Conservation (phyloP, 805 yeast species). For the Pichia manshurica region DNA sequence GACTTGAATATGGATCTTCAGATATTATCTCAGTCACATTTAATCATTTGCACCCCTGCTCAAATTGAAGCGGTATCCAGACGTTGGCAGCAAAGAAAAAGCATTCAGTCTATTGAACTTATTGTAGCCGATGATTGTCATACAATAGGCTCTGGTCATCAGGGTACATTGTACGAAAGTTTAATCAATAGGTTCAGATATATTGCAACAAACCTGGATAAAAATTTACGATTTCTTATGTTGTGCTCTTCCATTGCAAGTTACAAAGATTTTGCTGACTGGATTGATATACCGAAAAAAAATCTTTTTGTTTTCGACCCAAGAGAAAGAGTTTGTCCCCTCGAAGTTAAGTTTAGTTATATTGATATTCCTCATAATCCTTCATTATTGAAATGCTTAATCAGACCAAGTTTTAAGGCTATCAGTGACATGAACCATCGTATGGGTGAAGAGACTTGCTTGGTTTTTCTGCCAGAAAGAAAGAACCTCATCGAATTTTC, state of each 20-base stretch:
- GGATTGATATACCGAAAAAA: slow-evolving; percentile 69
- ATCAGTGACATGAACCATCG: slow-evolving; percentile 31
- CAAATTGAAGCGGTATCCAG: slow-evolving; percentile 72
- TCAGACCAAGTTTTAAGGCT: slow-evolving; percentile 43
- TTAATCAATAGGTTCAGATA: slow-evolving; percentile 66
- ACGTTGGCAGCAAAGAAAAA: slow-evolving; percentile 76
- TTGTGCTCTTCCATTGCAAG: slow-evolving; percentile 66
- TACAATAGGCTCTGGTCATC: slow-evolving; percentile 47
- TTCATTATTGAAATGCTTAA: slow-evolving; percentile 46
- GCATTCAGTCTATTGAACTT: slow-evolving; percentile 61
- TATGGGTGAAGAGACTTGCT: slow-evolving; percentile 29
- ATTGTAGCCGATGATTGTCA: slow-evolving; percentile 74
- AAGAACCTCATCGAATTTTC: slow-evolving; percentile 50
- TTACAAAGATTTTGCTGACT: slow-evolving; percentile 73
- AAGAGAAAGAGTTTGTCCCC: slow-evolving; percentile 46
- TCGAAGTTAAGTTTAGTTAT: slow-evolving; percentile 53
- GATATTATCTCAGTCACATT: slow-evolving; percentile 53
- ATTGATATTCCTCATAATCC: slow-evolving; percentile 44
- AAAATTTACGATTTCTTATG: slow-evolving; percentile 56
- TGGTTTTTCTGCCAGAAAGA: slow-evolving; percentile 57
- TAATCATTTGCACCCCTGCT: slow-evolving; percentile 70
- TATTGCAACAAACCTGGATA: slow-evolving; percentile 60
- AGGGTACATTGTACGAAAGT: slow-evolving; percentile 65
- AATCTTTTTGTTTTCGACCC: slow-evolving; percentile 69
- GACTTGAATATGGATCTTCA: slow-evolving; percentile 51